phyloP scores from a whole-genome alignment of 148 eudicot genomes.

The Cornus suecica region DNA sequence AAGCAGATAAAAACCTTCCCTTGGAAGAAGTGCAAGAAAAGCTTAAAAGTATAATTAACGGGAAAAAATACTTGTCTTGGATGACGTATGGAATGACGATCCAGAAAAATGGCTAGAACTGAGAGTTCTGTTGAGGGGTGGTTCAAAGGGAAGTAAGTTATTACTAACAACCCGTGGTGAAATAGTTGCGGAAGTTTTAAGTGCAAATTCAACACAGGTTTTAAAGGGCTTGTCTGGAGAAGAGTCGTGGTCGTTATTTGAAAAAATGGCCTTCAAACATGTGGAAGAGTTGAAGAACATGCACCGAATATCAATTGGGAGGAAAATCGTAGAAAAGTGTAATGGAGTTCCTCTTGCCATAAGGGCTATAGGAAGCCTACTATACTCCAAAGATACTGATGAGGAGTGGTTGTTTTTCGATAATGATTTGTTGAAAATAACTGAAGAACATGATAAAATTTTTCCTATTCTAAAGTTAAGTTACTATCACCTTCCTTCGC shows the following conservation, averaged over 20 bases:
- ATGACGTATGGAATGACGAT: constrained; percentile 31
- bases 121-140: constrained; percentile 5
- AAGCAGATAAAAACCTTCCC: background rate
- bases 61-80: constrained; percentile 20
- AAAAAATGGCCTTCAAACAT: constrained; percentile 20
- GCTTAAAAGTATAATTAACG: background rate
- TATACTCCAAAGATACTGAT: background rate
- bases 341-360: constrained; percentile 15
- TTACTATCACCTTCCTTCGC: background rate
- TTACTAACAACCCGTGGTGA: constrained; percentile 27
- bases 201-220: background rate
- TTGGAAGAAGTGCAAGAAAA: constrained; percentile 5
- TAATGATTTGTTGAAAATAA: background rate
- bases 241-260: constrained; percentile 22
- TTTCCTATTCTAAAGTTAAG: background rate
- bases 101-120: constrained; percentile 13
- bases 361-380: constrained; percentile 7
- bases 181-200: constrained; percentile 14
- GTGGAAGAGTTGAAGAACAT: constrained; percentile 5
- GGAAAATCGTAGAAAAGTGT: constrained; percentile 26
- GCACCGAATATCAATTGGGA: constrained; percentile 16
- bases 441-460: background rate
- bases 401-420: constrained; percentile 13
- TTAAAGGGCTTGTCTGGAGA: constrained; percentile 9
- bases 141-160: constrained; percentile 15